Evolutionary conservation across 2,329 filamentous ascomycete species (phyloP).

Genomic region (Cryoendolithus antarcticus): DNA sequence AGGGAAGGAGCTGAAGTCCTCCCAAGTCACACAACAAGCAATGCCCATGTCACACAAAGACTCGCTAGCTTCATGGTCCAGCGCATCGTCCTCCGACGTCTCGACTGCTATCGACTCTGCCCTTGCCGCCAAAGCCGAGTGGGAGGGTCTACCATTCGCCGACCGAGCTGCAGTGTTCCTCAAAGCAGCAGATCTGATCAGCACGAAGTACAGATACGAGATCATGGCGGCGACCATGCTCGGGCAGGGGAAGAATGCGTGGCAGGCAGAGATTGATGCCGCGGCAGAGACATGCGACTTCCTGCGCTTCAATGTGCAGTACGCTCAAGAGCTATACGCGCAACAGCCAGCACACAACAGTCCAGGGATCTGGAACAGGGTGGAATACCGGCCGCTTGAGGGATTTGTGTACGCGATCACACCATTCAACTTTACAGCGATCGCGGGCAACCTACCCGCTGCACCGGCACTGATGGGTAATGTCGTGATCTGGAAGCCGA

Average conservation of each 20-base stretch:
- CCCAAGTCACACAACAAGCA: slow-evolving; percentile 55
- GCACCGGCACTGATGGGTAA: slow-evolving; percentile 82
- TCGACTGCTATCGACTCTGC: slow-evolving; percentile 68
- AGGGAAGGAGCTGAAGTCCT: slow-evolving; percentile 53
- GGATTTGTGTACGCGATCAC: slow-evolving; percentile 89
- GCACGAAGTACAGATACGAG: slow-evolving; percentile 86
- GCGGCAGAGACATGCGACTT: slow-evolving; percentile 88
- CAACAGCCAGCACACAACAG: slow-evolving; percentile 76
- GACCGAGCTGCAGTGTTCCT: slow-evolving; percentile 87
- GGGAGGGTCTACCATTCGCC: slow-evolving; percentile 79
- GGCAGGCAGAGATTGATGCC: slow-evolving; percentile 93
- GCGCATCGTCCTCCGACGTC: slow-evolving; percentile 66
- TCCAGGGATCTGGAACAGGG: slow-evolving; percentile 75
- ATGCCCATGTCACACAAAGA: slow-evolving; percentile 73
- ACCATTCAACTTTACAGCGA: slow-evolving; percentile 94
- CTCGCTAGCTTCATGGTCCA: slow-evolving; percentile 71
- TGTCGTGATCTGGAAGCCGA: slow-evolving; percentile 91
- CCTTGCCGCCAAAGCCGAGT: slow-evolving; percentile 69
- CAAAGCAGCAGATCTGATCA: slow-evolving; percentile 82
- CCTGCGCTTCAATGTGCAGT: slow-evolving; percentile 77
- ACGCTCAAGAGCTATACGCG: slow-evolving; percentile 77
- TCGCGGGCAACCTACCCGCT: slow-evolving; percentile 71
- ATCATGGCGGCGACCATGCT: slow-evolving; percentile 92
- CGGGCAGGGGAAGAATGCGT: slow-evolving; percentile 93
- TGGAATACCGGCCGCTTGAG: slow-evolving; percentile 79